These are phyloP conservation scores for Orbilia brochopaga DNA, from an alignment of 2,329 filamentous ascomycete species.

Conservation along the genomic window DNA sequence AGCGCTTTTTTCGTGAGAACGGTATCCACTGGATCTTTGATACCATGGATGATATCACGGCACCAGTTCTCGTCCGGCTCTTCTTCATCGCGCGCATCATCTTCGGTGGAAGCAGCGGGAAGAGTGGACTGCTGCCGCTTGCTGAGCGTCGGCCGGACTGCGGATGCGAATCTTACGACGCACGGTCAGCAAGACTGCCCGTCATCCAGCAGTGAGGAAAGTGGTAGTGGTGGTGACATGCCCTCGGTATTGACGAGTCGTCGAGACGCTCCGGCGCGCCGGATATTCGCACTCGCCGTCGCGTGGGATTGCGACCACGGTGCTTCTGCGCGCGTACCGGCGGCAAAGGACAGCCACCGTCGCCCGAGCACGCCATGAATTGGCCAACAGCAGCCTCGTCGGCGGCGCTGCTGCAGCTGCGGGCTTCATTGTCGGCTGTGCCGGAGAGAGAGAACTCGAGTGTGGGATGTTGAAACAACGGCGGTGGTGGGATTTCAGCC, in stretches of 20 bases:
- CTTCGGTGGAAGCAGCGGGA: background rate
- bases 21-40: background rate
- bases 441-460: slow-evolving; percentile 4
- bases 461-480: no score
- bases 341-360: background rate
- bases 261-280: no score
- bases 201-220: background rate
- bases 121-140: background rate
- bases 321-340: background rate
- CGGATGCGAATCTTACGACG: background rate
- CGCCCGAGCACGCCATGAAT: background rate
- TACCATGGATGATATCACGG: background rate
- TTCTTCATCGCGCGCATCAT: background rate
- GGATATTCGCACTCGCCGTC: background rate
- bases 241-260: background rate
- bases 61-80: background rate
- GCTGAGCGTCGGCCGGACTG: background rate
- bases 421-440: slow-evolving; percentile 29
- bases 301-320: background rate
- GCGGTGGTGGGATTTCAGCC: slow-evolving; percentile 29
- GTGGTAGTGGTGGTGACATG: background rate
- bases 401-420: background rate
- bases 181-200: background rate
- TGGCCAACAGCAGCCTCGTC: slow-evolving; percentile 3
- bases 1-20: background rate